Conservation (phyloP, 1,139 yeast genomes). For the Saccharomycopsis crataegensis region DNA sequence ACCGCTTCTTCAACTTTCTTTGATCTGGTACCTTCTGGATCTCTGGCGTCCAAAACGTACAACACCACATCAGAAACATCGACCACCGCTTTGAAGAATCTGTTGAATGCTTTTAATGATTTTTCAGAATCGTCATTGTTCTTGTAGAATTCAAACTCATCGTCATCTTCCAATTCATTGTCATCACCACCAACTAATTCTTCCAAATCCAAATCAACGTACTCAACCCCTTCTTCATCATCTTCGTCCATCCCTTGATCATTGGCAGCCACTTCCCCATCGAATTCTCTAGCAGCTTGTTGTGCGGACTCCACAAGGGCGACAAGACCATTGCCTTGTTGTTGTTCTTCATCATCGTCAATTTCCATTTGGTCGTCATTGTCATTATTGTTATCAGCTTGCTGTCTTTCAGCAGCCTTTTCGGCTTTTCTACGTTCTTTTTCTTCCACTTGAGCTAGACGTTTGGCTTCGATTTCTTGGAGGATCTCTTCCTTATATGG, state of each 20-base stretch:
- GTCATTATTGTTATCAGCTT: conserved; percentile 33
- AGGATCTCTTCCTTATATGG: conserved; percentile 86
- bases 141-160: conserved; percentile 35
- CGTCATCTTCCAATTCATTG: conserved; percentile 26
- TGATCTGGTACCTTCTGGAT: conserved; percentile 93
- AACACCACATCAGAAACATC: conserved; percentile 86
- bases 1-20: conserved; percentile 87
- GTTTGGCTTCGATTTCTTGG: conserved; percentile 69
- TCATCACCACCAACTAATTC: conserved; percentile 22
- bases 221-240: conserved; percentile 36
- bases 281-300: conserved; percentile 67
- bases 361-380: conserved; percentile 38
- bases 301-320: conserved; percentile 89
- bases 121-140: conserved; percentile 53
- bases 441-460: conserved; percentile 55
- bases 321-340: conserved; percentile 47
- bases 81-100: conserved; percentile 73
- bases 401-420: conserved; percentile 39
- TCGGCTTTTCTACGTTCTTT: conserved; percentile 41
- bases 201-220: conserved; percentile 61
- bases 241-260: conserved; percentile 30
- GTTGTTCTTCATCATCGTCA: conserved; percentile 33
- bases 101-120: conserved; percentile 89
- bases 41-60: conserved; percentile 94
- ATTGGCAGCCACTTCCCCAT: conserved; percentile 37